Percentiles rank a stretch among this genome's conserved stretches.
Evolutionary conservation across 495 filamentous ascomycete genomes (phyloP).

Genomic region (Penicillium macrosclerotiorum): DNA sequence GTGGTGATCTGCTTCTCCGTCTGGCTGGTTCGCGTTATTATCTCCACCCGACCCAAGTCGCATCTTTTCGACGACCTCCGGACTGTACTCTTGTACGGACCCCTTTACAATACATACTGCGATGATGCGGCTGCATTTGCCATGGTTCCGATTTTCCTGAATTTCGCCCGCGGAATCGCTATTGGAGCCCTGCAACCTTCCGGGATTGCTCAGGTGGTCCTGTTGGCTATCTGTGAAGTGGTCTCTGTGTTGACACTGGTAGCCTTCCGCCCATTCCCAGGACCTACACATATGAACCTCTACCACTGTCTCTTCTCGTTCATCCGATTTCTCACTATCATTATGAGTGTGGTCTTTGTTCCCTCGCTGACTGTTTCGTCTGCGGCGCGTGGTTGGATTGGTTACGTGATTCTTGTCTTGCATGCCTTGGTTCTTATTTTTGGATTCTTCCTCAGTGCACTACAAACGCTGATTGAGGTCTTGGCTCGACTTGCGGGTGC

Average conservation of each 20-base stretch:
- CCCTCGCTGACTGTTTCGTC: conserved; percentile 75
- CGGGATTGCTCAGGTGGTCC: conserved; percentile 85
- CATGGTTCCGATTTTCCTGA: conserved; percentile 78
- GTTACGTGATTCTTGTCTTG: conserved; percentile 84
- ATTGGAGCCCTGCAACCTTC: conserved; percentile 91
- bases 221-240: conserved; percentile 92
- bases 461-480: conserved; percentile 88
- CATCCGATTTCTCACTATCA: conserved; percentile 71
- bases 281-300: conserved; percentile 94
- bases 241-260: conserved; percentile 84
- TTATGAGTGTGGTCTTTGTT: conserved; percentile 85
- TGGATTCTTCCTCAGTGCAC: conserved; percentile 88
- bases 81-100: conserved; percentile 85
- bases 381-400: conserved; percentile 86
- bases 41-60: conserved; percentile 74
- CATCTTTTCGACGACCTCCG: conserved; percentile 90
- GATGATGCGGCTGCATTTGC: conserved; percentile 89
- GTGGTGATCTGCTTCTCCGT: conserved; percentile 66
- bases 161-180: conserved; percentile 80
- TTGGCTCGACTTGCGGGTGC: conserved; percentile 75
- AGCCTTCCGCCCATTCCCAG: conserved; percentile 85
- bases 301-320: conserved; percentile 85
- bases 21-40: conserved; percentile 80
- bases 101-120: conserved; percentile 95
- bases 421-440: conserved; percentile 87